Evolutionary conservation across 2,329 filamentous ascomycete species (phyloP), one percentile per base, ranked within the genome.

Genomic region (Achaetomium macrosporum): DNA sequence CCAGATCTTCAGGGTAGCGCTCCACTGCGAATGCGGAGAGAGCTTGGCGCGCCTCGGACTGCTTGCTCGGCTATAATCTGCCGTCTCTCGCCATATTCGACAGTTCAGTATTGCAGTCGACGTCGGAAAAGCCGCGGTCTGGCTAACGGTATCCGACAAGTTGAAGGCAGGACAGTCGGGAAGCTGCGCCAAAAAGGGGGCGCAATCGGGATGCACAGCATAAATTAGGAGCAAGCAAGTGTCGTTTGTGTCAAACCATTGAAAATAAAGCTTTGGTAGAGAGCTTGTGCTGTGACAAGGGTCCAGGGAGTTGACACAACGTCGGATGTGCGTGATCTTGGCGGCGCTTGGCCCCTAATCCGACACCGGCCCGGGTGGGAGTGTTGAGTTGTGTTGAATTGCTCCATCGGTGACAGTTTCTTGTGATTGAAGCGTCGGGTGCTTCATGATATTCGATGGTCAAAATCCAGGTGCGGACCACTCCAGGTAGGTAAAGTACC

Each of bases 91-190:
- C 49, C 50, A 56, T 56, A 31, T 50, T 44, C 12, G 11, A 42
- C 31, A 12, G 12, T 7, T 11, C 42, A 39, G 13, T 19, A 31
- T n/a, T 33, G 30, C 20, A 36, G 10, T 37, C 31, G 10, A 4
- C 19, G 29, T 39, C 13, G 6, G 39, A 8, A 39, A n/a, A 20
- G 25, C n/a, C 16, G 12, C 13, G 16, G 17, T 20, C 31, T 48
- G 53, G 53, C 15, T 49, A 51, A 49, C 44, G 48, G 44, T 55
- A 42, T 55, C 53, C 53, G 48, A 5, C 15, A 46, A 13, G 42
- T 15, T 3, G 42, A 41, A 20, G 16, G 12, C 10, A 13, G 29
- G n/a, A 30, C 33, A 35, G 10, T 35, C 33, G 33, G 33, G 10
- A 35, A 35, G 13, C 33, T 15, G 5, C 11, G 33, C 10, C 5